phyloP scores from a whole-genome alignment of 2,329 filamentous ascomycete species.

The Beauveria sp. region DNA sequence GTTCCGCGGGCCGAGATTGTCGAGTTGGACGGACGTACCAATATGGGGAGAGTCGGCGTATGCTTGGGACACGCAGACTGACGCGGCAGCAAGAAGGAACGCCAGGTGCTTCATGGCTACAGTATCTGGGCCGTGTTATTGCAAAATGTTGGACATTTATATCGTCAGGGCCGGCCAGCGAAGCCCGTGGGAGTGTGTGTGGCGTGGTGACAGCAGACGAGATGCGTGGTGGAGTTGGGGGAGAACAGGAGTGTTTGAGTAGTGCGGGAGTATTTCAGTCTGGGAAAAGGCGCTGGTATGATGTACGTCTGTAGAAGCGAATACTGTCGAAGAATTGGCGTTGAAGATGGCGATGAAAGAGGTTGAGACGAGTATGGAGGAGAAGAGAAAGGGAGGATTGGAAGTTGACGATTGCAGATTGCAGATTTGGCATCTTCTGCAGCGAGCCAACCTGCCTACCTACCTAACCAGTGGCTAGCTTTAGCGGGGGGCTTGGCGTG shows the following conservation, averaged over 20 bases:
- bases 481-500: background rate
- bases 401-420: background rate
- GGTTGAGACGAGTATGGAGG: background rate
- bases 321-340: background rate
- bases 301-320: background rate
- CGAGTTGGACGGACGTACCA: background rate
- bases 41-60: background rate
- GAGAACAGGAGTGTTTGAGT: background rate
- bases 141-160: background rate
- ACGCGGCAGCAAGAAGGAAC: slow-evolving; percentile 1
- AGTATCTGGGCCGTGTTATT: background rate
- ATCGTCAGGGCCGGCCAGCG: background rate
- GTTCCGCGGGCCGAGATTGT: background rate
- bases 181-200: background rate
- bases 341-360: background rate
- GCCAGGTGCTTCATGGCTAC: slow-evolving; percentile 5
- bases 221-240: background rate
- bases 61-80: background rate
- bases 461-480: background rate
- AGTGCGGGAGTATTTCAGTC: no score
- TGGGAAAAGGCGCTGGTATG: background rate
- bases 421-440: background rate
- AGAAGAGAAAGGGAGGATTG: background rate
- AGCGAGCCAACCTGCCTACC: no score
- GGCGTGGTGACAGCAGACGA: background rate